Evolutionary conservation across 1,284 basidiomycete genomes (phyloP).

Genomic region (Takashimella tepidaria): DNA sequence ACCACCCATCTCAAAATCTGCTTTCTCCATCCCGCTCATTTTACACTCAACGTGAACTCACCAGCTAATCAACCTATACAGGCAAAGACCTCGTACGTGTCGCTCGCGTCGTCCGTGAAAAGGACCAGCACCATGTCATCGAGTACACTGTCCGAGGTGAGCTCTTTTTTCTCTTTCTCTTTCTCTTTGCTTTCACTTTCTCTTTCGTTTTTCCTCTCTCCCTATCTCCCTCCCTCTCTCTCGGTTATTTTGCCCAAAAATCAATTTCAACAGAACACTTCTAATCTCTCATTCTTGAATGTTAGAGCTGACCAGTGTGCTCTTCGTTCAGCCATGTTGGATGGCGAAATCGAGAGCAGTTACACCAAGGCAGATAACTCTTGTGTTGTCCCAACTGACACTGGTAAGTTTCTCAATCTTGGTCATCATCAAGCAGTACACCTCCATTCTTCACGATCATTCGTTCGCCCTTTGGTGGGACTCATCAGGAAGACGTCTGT

Average conservation of each 20-base stretch:
- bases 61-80: conserved; percentile 4
- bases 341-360: conserved; percentile 70
- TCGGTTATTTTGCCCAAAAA: too few species aligned
- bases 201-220: too few species aligned
- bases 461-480: too few species aligned
- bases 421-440: too few species aligned
- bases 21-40: neutral
- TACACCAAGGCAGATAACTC: conserved; percentile 80
- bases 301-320: neutral
- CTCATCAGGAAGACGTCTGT: too few species aligned
- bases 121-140: conserved; percentile 47
- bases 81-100: conserved; percentile 85
- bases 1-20: neutral
- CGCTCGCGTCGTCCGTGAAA: conserved; percentile 70
- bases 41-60: neutral
- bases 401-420: conserved; percentile 59
- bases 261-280: neutral
- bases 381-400: conserved; percentile 80
- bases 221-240: too few species aligned
- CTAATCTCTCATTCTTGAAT: neutral
- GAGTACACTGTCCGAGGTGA: conserved; percentile 53
- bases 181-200: too few species aligned
- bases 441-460: too few species aligned
- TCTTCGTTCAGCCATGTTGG: conserved; percentile 57
- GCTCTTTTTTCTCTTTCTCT: conserved; percentile 35